Base-by-base conservation (phyloP, 768 basidiomycete genomes). In the Lentinula boryana region DNA sequence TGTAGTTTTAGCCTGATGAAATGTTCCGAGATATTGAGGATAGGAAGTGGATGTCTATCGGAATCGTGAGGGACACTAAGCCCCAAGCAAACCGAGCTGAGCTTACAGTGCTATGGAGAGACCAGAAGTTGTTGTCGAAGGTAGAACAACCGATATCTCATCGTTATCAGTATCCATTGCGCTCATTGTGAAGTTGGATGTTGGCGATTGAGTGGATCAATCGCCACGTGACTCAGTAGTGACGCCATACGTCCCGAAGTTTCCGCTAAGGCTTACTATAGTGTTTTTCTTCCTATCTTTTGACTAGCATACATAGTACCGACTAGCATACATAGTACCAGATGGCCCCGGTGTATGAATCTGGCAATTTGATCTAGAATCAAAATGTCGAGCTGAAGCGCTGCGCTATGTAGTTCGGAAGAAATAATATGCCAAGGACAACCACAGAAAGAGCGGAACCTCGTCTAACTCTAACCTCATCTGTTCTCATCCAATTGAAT, bases 11-110 rank as follows among this genome's bases (percentile, higher is more conserved):
- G 77, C 63, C 97, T 84, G 46, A 92, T 96, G 68, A 91, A 81
- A 75, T 98, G 96, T 68, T 98, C 97, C 1, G 95, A 97, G 68
- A 98, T 89, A 73, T 95, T 97, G 63, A 99, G 82, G 69, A 99
- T 94, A 9, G 97, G 94, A 13, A 98, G 81, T 40, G 97, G 96
- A 72, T 98, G 97, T 59, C 95, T 98, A 68, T 36, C 71, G 65
- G 65, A 16, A 68, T 67, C 67, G 66, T 68, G 52, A 65, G 49
- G 44, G 40, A 33, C 5, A 5, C 31, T 27, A 31, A 43, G 10
- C 36, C 23, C 12, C 41, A 55, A 15, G 36, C 23, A 32, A 9
- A 2, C 16, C n/a, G 8, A 23, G 13, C 43, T 50, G 32, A 54
- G 74, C 88, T 64, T 67, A 91, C 91, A 93, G 74, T 33, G 88